Evolutionary conservation across 2,329 filamentous ascomycete species (phyloP).

Genomic region (Talaromyces marneffei): DNA sequence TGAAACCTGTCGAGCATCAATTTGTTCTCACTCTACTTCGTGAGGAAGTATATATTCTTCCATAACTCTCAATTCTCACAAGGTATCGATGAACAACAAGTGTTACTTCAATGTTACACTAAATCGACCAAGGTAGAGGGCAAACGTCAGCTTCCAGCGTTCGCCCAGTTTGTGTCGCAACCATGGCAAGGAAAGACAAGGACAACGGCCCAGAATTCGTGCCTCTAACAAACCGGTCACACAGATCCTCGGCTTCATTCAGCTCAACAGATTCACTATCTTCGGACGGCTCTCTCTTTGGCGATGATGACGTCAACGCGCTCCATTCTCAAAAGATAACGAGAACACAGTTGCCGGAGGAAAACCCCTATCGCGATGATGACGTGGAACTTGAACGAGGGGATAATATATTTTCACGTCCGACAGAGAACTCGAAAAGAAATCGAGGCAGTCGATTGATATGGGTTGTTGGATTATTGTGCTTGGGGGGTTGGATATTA

Average conservation of each 20-base stretch:
- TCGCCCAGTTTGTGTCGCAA: not conserved
- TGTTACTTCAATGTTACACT: not conserved
- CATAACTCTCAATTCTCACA: not conserved
- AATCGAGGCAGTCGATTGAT: slow-evolving; percentile 33
- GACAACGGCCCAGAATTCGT: slow-evolving; percentile 20
- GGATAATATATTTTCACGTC: slow-evolving; percentile 22
- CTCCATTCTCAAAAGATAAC: slow-evolving; percentile 7
- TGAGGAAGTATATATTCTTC: not conserved
- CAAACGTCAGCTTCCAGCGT: not conserved
- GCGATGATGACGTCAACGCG: slow-evolving; percentile 16
- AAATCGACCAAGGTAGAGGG: not conserved
- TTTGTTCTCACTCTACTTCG: too few species aligned
- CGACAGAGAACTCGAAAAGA: slow-evolving; percentile 23
- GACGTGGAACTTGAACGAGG: slow-evolving; percentile 25
- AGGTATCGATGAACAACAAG: not conserved
- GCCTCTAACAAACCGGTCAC: slow-evolving; percentile 24
- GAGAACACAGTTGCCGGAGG: slow-evolving; percentile 7
- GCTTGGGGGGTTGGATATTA: slow-evolving; percentile 41
- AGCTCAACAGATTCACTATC: slow-evolving; percentile 18
- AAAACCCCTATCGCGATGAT: slow-evolving; percentile 31
- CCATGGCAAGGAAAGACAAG: slow-evolving; percentile 6
- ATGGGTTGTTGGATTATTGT: slow-evolving; percentile 38
- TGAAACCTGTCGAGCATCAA: not conserved
- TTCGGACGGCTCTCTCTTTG: not conserved
- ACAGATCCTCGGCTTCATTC: slow-evolving; percentile 24